Percentiles rank a stretch among this genome's conserved stretches.
Evolutionary conservation across 2,329 filamentous ascomycete species (phyloP).

Genomic region (Fusarium multiceps): DNA sequence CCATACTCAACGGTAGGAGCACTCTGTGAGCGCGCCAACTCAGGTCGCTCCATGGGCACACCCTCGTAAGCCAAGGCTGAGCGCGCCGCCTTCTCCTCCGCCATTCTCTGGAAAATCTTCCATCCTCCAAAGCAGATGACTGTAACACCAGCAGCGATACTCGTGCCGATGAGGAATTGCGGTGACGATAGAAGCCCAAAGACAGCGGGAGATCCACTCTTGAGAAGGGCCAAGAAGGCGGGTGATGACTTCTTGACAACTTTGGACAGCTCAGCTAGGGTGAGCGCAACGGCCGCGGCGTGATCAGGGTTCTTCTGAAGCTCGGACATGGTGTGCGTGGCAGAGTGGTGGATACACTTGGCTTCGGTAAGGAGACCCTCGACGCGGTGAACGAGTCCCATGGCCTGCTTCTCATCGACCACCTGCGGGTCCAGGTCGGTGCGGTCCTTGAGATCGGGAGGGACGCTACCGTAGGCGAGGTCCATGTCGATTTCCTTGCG

Average conservation of each 20-base stretch:
- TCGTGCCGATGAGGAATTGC: constrained; percentile 93
- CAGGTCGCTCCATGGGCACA: constrained; percentile 41
- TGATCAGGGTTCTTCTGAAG: constrained; percentile 80
- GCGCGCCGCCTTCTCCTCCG: constrained; percentile 53
- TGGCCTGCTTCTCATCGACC: constrained; percentile 65
- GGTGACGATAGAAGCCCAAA: constrained; percentile 89
- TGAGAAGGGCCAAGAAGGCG: constrained; percentile 78
- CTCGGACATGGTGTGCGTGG: constrained; percentile 82
- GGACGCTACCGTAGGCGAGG: constrained; percentile 87
- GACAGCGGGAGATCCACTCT: constrained; percentile 84
- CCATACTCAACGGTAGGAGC: constrained; percentile 45
- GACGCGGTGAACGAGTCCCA: constrained; percentile 75
- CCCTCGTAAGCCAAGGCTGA: constrained; percentile 47
- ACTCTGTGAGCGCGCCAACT: constrained; percentile 44
- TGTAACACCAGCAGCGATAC: constrained; percentile 90
- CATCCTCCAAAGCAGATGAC: constrained; percentile 95
- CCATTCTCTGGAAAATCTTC: constrained; percentile 94
- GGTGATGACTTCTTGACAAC: constrained; percentile 87
- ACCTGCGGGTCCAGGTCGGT: constrained; percentile 61
- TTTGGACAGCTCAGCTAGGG: constrained; percentile 89
- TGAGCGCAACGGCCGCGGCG: constrained; percentile 92
- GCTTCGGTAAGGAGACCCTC: constrained; percentile 86
- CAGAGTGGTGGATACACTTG: constrained; percentile 87
- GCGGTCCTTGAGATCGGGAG: constrained; percentile 70
- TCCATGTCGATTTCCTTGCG: constrained; percentile 82